These are phyloP conservation scores for Cladosporium austrohemisphaericum DNA, from an alignment of 2,329 filamentous ascomycete genomes.

Conservation along the genomic window DNA sequence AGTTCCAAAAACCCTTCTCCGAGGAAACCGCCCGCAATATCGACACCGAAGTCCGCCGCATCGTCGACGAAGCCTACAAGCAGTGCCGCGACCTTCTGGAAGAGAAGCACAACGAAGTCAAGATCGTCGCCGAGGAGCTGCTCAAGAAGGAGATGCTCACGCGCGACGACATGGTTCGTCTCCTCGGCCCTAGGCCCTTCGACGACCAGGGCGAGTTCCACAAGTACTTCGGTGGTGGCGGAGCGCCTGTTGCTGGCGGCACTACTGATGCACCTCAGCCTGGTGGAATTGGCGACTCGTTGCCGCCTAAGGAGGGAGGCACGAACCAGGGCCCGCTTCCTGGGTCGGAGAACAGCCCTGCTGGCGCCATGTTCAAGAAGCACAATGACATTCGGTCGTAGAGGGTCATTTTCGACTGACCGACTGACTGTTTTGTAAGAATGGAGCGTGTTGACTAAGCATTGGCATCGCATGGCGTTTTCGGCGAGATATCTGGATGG, in stretches of 20 bases:
- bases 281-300: constrained; percentile 15
- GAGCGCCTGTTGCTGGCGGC: constrained; percentile 23
- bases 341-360: neutral
- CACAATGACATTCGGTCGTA: neutral
- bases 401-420: neutral
- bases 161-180: constrained; percentile 84
- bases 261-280: constrained; percentile 39
- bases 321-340: constrained; percentile 6
- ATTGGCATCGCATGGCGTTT: constrained; percentile 15
- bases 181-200: constrained; percentile 80
- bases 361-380: constrained; percentile 14
- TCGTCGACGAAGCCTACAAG: constrained; percentile 88
- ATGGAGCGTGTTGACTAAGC: neutral
- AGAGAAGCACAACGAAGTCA: constrained; percentile 84
- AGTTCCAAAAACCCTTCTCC: constrained; percentile 78
- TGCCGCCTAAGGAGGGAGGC: constrained; percentile 11
- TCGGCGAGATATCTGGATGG: neutral
- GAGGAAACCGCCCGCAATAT: constrained; percentile 91
- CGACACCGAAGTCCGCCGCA: constrained; percentile 83
- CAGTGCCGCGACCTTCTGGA: constrained; percentile 80
- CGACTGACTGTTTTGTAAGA: neutral
- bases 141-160: constrained; percentile 86
- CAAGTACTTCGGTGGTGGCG: constrained; percentile 73
- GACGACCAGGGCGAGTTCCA: constrained; percentile 83
- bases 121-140: constrained; percentile 87